Base-by-base conservation (phyloP, 371 early-diverging fungal species). In the Mortierella sp. region DNA sequence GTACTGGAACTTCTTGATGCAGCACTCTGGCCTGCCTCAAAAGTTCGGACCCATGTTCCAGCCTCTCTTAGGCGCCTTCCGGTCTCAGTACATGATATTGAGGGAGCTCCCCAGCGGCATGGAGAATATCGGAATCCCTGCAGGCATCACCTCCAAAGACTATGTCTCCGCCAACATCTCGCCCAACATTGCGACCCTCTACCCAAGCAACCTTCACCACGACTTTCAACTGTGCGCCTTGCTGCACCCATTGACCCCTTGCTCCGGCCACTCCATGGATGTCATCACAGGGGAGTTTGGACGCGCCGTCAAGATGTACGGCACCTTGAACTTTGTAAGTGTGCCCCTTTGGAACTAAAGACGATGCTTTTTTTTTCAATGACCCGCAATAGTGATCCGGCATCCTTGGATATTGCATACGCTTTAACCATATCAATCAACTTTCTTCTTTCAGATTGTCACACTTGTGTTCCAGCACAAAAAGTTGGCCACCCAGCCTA, bases 311-410 rank as follows among this genome's bases (percentile, higher is more conserved):
- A 89, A 91, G 78, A 82, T 95, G 51, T 95, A 95, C 80, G 89
- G 91, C 21, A 94, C 95, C 0, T 79, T 95, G 54, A 95, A 95
- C 77, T 80, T 91, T 53, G 94, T 93, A 89, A 82, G 90, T 78
- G n/a, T n/a, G n/a, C n/a, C n/a, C n/a, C n/a, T n/a, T n/a, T n/a
- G n/a, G n/a, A n/a, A n/a, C n/a, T n/a, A n/a, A n/a, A n/a, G n/a
- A n/a, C n/a, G n/a, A n/a, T n/a, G n/a, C n/a, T n/a, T n/a, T n/a
- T n/a, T n/a, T n/a, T n/a, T n/a, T n/a, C n/a, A n/a, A n/a, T n/a
- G n/a, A n/a, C n/a, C n/a, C n/a, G n/a, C n/a, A n/a, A n/a, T n/a
- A n/a, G n/a, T n/a, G n/a, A n/a, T n/a, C n/a, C n/a, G n/a, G n/a
- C n/a, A 48, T 8, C n/a, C 13, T 4, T 43, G 43, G 43, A 43